phyloP scores from a whole-genome alignment of 75 land plant species.

The Picea sitchensis region DNA sequence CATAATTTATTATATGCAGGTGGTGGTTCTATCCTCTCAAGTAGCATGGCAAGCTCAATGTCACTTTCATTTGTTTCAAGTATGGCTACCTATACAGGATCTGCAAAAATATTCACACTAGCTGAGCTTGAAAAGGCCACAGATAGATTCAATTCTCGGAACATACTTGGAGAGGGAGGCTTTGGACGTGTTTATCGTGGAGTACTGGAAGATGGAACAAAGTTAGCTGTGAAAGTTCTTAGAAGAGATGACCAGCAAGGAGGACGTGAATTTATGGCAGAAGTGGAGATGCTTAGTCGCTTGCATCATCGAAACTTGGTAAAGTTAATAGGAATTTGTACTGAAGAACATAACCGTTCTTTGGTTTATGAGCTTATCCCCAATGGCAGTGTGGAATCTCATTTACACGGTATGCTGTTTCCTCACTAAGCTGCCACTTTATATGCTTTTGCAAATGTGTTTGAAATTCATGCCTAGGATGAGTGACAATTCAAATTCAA shows the following conservation, averaged over 20 bases:
- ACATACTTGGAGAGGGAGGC: slow-evolving; percentile 88
- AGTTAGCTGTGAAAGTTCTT: slow-evolving; percentile 88
- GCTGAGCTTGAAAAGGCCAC: slow-evolving; percentile 84
- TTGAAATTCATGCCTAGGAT: not conserved
- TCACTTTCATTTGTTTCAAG: slow-evolving; percentile 61
- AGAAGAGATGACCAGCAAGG: slow-evolving; percentile 69
- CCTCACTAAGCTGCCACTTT: not conserved
- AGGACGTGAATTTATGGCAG: slow-evolving; percentile 88
- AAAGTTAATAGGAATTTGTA: slow-evolving; percentile 90
- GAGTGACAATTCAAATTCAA: not conserved
- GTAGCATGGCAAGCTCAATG: slow-evolving; percentile 51
- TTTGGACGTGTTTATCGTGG: slow-evolving; percentile 95
- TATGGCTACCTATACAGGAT: slow-evolving; percentile 53
- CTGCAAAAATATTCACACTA: slow-evolving; percentile 74
- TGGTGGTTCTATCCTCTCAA: slow-evolving; percentile 42
- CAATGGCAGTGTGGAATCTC: slow-evolving; percentile 98
- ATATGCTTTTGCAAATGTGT: not conserved
- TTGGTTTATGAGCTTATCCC: slow-evolving; percentile 87
- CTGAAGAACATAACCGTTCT: slow-evolving; percentile 69
- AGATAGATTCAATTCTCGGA: slow-evolving; percentile 58
- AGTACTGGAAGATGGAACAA: slow-evolving; percentile 64
- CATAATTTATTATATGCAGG: slow-evolving; percentile 32
- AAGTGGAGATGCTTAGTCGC: slow-evolving; percentile 93
- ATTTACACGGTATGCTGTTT: slow-evolving; percentile 75
- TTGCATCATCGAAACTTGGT: slow-evolving; percentile 95